phyloP scores from a whole-genome alignment of 1,284 basidiomycete species.

The Ustilago crameri region DNA sequence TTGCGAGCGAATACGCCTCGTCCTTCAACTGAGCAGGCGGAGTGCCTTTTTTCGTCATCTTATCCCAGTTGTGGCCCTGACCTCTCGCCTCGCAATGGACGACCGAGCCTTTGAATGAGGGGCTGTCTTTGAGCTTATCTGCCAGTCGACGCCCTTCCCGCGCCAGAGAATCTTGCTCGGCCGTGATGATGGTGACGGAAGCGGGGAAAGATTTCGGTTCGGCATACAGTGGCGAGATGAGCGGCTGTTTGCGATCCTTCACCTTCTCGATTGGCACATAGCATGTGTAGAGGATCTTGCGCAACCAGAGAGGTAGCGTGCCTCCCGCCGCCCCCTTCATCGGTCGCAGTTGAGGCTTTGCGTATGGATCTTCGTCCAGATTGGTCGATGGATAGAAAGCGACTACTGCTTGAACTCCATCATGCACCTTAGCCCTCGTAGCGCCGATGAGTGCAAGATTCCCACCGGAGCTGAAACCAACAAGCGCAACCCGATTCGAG shows the following conservation, averaged over 20 bases:
- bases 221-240: constrained; percentile 47
- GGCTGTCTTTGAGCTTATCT: constrained; percentile 15
- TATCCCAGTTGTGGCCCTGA: constrained; percentile 57
- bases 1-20: constrained; percentile 38
- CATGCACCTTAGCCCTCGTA: constrained; percentile 21
- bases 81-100: constrained; percentile 46
- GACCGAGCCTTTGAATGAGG: constrained; percentile 23
- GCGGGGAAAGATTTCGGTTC: constrained; percentile 27
- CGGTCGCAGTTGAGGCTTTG: constrained; percentile 44
- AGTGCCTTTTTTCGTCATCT: constrained; percentile 40
- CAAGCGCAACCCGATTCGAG: constrained; percentile 38
- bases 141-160: constrained; percentile 36
- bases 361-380: constrained; percentile 46
- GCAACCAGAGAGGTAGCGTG: constrained; percentile 36
- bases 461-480: constrained; percentile 51
- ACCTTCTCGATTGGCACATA: constrained; percentile 35
- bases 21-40: constrained; percentile 32
- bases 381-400: constrained; percentile 57
- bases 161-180: constrained; percentile 44
- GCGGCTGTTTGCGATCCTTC: constrained; percentile 39
- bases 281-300: constrained; percentile 40
- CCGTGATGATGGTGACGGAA: constrained; percentile 45
- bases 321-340: constrained; percentile 40
- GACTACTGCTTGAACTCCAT: constrained; percentile 35
- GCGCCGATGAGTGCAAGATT: constrained; percentile 45